Conservation (phyloP, 108 stramenopile genomes). For the Parmales sp. region DNA sequence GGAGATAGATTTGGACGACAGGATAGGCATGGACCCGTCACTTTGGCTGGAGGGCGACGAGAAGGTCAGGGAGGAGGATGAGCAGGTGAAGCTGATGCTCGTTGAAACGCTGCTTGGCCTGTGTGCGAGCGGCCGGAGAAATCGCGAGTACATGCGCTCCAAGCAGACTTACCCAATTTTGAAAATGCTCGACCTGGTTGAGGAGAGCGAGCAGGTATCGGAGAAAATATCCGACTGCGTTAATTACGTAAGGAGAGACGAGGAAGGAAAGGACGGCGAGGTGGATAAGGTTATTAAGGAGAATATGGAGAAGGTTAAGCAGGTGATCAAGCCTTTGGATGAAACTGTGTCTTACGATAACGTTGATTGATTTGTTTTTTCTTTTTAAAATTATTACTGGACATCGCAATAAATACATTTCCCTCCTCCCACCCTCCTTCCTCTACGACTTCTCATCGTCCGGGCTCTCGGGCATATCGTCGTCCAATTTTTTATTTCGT, state of each 20-base stretch:
- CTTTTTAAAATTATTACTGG: no score
- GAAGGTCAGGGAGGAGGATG: constrained; percentile 60
- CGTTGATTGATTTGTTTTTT: no score
- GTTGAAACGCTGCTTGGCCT: constrained; percentile 62
- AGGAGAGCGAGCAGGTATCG: constrained; percentile 63
- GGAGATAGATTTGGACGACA: constrained; percentile 70
- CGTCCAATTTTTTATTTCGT: no score
- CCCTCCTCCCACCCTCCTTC: no score
- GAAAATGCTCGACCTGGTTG: constrained; percentile 71
- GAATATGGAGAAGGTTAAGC: no score
- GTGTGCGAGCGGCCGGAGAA: constrained; percentile 52
- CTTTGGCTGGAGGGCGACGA: constrained; percentile 73
- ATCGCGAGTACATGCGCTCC: constrained; percentile 51
- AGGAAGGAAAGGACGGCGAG: constrained; percentile 65
- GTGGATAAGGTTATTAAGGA: no score
- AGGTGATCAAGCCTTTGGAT: no score
- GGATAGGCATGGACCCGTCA: constrained; percentile 69
- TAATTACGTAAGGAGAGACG: constrained; percentile 70
- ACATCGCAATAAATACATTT: no score
- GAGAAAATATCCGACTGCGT: constrained; percentile 74
- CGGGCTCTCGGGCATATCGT: no score
- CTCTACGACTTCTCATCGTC: no score
- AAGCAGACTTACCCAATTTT: constrained; percentile 57
- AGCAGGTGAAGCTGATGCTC: constrained; percentile 38
- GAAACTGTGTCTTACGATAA: no score